Evolutionary conservation across 148 eudicot genomes (phyloP).

Genomic region (Fagopyrum esculentum): DNA sequence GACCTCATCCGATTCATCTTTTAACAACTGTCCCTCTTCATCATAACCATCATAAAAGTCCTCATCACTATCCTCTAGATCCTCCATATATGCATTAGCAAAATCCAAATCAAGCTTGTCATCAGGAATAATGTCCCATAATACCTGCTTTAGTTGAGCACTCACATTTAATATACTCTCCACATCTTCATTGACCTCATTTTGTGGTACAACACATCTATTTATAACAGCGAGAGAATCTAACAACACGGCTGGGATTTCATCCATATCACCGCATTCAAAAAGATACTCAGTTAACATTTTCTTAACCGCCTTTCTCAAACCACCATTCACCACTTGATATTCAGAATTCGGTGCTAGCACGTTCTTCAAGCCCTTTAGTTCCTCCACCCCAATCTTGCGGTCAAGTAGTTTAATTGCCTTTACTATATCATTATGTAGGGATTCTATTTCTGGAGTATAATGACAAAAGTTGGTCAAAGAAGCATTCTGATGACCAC

Average conservation of each 20-base stretch:
- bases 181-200: slow-evolving; percentile 47
- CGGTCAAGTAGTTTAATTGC: slow-evolving; percentile 41
- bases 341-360: slow-evolving; percentile 36
- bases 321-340: slow-evolving; percentile 23
- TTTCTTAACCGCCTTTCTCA: slow-evolving; percentile 31
- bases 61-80: slow-evolving; percentile 45
- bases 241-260: slow-evolving; percentile 41
- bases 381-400: slow-evolving; percentile 30
- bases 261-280: slow-evolving; percentile 75
- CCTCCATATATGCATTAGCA: slow-evolving; percentile 65
- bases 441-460: slow-evolving; percentile 36
- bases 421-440: slow-evolving; percentile 57
- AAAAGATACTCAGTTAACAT: slow-evolving; percentile 61
- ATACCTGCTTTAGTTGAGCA: slow-evolving; percentile 55
- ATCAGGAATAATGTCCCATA: slow-evolving; percentile 46
- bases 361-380: slow-evolving; percentile 34
- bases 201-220: slow-evolving; percentile 19
- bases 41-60: slow-evolving; percentile 23
- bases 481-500: slow-evolving; percentile 18
- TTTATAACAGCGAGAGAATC: slow-evolving; percentile 42
- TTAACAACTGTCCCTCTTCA: slow-evolving; percentile 16
- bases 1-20: slow-evolving; percentile 17
- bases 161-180: slow-evolving; percentile 53
- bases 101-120: slow-evolving; percentile 47
- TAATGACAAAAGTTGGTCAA: slow-evolving; percentile 25